Evolutionary conservation across 768 basidiomycete genomes (phyloP).

Genomic region (Kwoniella shandongensis): DNA sequence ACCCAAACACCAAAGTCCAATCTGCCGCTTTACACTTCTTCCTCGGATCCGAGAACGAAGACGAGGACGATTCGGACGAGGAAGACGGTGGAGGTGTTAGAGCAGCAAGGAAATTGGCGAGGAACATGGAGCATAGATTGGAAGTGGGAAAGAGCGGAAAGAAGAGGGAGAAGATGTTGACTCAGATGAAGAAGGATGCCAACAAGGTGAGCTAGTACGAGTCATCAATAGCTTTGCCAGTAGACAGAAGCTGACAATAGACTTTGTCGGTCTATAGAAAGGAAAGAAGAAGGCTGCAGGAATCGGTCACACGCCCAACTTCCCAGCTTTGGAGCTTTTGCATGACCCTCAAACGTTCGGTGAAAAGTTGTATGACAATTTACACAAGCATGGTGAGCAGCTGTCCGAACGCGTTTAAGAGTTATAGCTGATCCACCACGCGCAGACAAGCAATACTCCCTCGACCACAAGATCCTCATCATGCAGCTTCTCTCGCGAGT

Average conservation of each 20-base stretch:
- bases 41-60: slow-evolving; percentile 71
- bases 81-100: slow-evolving; percentile 62
- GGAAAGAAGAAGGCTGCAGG: slow-evolving; percentile 52
- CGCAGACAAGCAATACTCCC: slow-evolving; percentile 86
- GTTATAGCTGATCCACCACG: slow-evolving; percentile 4
- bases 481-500: slow-evolving; percentile 96
- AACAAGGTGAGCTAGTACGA: slow-evolving; percentile 63
- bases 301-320: slow-evolving; percentile 61
- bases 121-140: slow-evolving; percentile 66
- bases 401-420: neutral
- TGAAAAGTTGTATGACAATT: slow-evolving; percentile 83
- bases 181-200: slow-evolving; percentile 61
- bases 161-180: slow-evolving; percentile 66
- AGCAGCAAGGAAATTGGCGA: slow-evolving; percentile 65
- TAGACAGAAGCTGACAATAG: neutral
- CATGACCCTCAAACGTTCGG: slow-evolving; percentile 94
- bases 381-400: slow-evolving; percentile 64
- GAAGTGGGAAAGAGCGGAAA: slow-evolving; percentile 60
- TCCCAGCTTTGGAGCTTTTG: slow-evolving; percentile 86
- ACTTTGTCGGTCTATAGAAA: slow-evolving; percentile 32
- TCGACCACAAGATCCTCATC: slow-evolving; percentile 94
- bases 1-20: slow-evolving; percentile 90
- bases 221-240: neutral
- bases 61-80: slow-evolving; percentile 71
- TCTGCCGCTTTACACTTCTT: slow-evolving; percentile 94